phyloP scores from a whole-genome alignment of 2,329 filamentous ascomycete genomes.

The Colletotrichum godetiae region DNA sequence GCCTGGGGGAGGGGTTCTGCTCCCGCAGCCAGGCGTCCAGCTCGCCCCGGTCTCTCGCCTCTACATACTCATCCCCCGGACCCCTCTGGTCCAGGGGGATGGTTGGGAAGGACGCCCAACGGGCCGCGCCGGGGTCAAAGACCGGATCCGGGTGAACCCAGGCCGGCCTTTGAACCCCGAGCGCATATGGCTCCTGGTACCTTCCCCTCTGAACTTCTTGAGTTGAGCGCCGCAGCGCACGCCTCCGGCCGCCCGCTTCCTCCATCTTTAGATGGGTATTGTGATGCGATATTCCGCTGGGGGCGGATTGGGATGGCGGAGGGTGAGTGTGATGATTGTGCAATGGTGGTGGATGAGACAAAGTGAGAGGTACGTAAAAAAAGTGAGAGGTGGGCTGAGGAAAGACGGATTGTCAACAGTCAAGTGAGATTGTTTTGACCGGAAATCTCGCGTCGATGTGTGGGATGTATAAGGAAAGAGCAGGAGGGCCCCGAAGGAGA shows the following conservation, averaged over 20 bases:
- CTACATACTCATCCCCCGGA: slow-evolving; percentile 21
- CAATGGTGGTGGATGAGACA: background rate
- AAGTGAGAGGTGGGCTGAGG: background rate
- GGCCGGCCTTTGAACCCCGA: slow-evolving; percentile 10
- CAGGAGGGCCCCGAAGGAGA: background rate
- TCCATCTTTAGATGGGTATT: slow-evolving; percentile 3
- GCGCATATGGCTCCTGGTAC: slow-evolving; percentile 39
- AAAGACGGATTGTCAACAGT: background rate
- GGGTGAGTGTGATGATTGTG: background rate
- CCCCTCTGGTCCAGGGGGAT: slow-evolving; percentile 40
- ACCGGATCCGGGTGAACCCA: slow-evolving; percentile 35
- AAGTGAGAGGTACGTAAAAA: background rate
- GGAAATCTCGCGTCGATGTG: background rate
- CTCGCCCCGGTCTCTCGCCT: background rate
- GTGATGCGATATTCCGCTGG: background rate
- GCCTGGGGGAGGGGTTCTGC: background rate
- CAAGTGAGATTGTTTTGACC: background rate
- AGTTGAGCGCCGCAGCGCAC: slow-evolving; percentile 16
- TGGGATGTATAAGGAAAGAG: background rate
- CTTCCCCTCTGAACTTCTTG: slow-evolving; percentile 35
- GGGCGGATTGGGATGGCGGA: background rate
- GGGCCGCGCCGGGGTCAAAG: slow-evolving; percentile 41
- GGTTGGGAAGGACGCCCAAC: slow-evolving; percentile 39
- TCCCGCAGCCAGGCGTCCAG: background rate
- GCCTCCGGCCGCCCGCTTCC: background rate